These are phyloP conservation scores for Penicillium coffeae DNA, from an alignment of 495 filamentous ascomycete genomes.

Conservation along the genomic window DNA sequence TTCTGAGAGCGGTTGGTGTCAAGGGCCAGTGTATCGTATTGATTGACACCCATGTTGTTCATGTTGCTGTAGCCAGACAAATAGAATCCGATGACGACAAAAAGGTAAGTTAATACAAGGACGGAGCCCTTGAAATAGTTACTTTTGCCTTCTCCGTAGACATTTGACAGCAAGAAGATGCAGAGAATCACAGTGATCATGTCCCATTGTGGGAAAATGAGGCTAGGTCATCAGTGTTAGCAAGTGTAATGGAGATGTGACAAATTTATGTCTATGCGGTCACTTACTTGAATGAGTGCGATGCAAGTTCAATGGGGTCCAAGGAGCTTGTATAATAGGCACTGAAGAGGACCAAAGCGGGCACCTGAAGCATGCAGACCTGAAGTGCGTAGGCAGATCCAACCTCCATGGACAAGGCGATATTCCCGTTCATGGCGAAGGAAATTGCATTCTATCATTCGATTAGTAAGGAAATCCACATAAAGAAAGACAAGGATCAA, in stretches of 20 bases:
- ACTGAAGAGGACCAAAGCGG: conserved; percentile 87
- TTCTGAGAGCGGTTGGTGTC: conserved; percentile 27
- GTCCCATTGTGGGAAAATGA: conserved; percentile 99
- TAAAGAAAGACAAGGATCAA: conserved; percentile 2
- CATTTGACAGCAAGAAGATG: conserved; percentile 94
- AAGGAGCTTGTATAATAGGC: conserved; percentile 55
- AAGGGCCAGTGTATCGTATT: conserved; percentile 68
- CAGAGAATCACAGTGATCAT: conserved; percentile 97
- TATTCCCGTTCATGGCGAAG: conserved; percentile 99
- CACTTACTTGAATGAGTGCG: conserved; percentile 74
- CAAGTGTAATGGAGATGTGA: conserved; percentile 3
- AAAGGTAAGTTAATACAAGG: conserved; percentile 87
- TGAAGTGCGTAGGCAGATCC: conserved; percentile 96
- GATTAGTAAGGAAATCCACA: conserved; percentile 27
- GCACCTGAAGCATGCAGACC: conserved; percentile 95
- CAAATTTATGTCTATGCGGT: conserved; percentile 1
- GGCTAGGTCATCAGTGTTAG: conserved; percentile 50
- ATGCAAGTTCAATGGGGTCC: conserved; percentile 54
- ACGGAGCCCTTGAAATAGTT: conserved; percentile 79
- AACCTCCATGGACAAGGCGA: conserved; percentile 98
- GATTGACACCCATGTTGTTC: conserved; percentile 54
- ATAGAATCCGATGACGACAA: conserved; percentile 89
- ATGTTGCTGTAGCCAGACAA: conserved; percentile 71
- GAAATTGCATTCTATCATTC: conserved; percentile 84
- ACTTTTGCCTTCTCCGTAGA: conserved; percentile 94